Evolutionary conservation across 805 yeast genomes (phyloP).

Genomic region (Hanseniaspora vineae): DNA sequence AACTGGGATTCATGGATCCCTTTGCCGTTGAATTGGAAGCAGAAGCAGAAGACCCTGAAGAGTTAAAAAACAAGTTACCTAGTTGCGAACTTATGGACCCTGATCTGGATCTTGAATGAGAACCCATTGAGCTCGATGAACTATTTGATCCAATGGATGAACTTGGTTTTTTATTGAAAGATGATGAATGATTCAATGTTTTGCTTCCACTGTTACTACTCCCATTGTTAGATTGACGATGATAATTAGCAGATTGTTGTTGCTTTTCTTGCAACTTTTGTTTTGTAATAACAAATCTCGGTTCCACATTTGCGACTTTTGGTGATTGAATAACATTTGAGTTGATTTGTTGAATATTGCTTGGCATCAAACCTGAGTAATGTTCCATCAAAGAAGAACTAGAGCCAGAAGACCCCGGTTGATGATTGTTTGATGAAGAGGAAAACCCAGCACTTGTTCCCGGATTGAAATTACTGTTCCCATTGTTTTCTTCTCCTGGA

Average conservation of each 20-base stretch:
- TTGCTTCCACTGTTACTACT: conserved; percentile 3
- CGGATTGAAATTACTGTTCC: neutral
- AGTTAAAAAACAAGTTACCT: conserved; percentile 24
- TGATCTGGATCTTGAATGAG: conserved; percentile 17
- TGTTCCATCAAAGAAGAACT: conserved; percentile 24
- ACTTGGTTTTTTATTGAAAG: conserved; percentile 5
- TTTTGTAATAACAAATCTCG: conserved; percentile 73
- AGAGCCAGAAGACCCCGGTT: conserved; percentile 19
- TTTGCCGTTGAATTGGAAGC: conserved; percentile 6
- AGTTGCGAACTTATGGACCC: conserved; percentile 23
- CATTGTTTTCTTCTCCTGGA: neutral
- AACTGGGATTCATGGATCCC: neutral
- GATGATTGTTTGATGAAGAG: conserved; percentile 12
- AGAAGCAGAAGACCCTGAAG: conserved; percentile 7
- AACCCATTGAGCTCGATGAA: neutral
- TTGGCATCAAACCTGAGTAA: conserved; percentile 27
- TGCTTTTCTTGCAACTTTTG: conserved; percentile 35
- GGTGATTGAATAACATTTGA: conserved; percentile 66
- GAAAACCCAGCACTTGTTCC: conserved; percentile 18
- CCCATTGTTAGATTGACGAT: conserved; percentile 7
- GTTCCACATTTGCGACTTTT: conserved; percentile 59
- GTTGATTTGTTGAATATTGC: conserved; percentile 28
- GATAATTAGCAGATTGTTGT: neutral
- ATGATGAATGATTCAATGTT: conserved; percentile 5
- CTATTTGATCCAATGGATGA: neutral